These are phyloP conservation scores for Verticillium zaregamsianum DNA, from an alignment of 2,329 filamentous ascomycete species.

Conservation along the genomic window DNA sequence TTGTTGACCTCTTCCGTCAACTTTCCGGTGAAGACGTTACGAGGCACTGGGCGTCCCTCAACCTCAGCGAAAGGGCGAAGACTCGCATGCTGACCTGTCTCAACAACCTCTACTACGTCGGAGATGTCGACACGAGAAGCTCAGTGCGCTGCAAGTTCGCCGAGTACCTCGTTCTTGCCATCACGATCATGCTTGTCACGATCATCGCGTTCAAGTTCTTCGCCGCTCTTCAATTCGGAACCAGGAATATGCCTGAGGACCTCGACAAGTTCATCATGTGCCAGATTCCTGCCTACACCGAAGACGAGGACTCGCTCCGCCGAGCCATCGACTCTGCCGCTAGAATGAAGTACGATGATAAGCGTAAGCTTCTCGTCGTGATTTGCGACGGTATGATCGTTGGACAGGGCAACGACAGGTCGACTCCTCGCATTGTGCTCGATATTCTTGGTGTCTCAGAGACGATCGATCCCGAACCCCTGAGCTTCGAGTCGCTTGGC, in stretches of 20 bases:
- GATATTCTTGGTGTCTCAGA: slow-evolving; percentile 96
- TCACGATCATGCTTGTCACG: slow-evolving; percentile 73
- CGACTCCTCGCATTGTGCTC: slow-evolving; percentile 91
- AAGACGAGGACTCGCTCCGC: slow-evolving; percentile 94
- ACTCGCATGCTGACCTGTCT: slow-evolving; percentile 75
- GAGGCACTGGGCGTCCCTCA: slow-evolving; percentile 73
- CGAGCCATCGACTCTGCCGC: slow-evolving; percentile 96
- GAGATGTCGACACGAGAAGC: slow-evolving; percentile 85
- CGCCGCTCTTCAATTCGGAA: slow-evolving; percentile 89
- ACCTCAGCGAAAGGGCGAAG: slow-evolving; percentile 52
- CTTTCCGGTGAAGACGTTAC: slow-evolving; percentile 76
- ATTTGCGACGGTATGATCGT: slow-evolving; percentile 99
- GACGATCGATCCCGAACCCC: slow-evolving; percentile 86
- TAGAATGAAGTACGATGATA: slow-evolving; percentile 95
- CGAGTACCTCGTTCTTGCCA: slow-evolving; percentile 80
- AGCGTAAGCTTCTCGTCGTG: slow-evolving; percentile 89
- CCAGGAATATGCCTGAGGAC: slow-evolving; percentile 89
- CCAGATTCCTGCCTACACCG: slow-evolving; percentile 95
- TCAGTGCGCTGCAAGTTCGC: slow-evolving; percentile 82
- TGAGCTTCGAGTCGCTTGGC: slow-evolving; percentile 94
- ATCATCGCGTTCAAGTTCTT: slow-evolving; percentile 96
- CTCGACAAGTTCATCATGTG: slow-evolving; percentile 98
- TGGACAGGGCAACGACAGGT: slow-evolving; percentile 93
- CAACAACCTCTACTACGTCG: slow-evolving; percentile 92
- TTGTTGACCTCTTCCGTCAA: slow-evolving; percentile 73